These are phyloP conservation scores for Penicillium sclerotigenum DNA, from an alignment of 2,329 filamentous ascomycete species.

Conservation along the genomic window DNA sequence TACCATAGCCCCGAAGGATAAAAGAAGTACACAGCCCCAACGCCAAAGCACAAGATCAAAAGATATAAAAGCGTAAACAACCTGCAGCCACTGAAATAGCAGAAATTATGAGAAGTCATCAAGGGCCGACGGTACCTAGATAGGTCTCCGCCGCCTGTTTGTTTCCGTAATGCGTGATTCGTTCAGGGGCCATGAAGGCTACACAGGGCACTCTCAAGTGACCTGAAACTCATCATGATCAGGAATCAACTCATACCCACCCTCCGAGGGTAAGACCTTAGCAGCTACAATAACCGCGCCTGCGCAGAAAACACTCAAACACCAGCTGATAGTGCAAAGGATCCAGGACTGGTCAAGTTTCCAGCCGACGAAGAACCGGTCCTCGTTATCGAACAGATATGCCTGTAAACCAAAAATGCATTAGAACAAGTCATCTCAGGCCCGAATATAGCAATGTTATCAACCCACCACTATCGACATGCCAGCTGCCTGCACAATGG, in stretches of 20 bases:
- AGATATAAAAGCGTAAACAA: slow-evolving; percentile 1
- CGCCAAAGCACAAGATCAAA: neutral
- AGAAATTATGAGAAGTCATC: neutral
- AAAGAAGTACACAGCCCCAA: slow-evolving; percentile 8
- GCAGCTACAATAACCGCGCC: slow-evolving; percentile 64
- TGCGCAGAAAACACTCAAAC: slow-evolving; percentile 52
- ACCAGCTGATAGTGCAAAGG: slow-evolving; percentile 64
- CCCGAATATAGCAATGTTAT: neutral
- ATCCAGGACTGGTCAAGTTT: slow-evolving; percentile 74
- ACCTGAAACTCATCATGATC: slow-evolving; percentile 29
- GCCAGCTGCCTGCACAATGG: slow-evolving; percentile 67
- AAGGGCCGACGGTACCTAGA: neutral
- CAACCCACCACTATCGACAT: slow-evolving; percentile 78
- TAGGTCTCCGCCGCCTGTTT: neutral
- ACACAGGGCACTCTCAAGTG: neutral
- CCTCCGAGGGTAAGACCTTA: slow-evolving; percentile 70
- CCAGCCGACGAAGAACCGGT: slow-evolving; percentile 81
- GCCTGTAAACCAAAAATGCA: slow-evolving; percentile 54
- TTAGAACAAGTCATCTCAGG: neutral
- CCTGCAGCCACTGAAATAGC: neutral
- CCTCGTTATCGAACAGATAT: slow-evolving; percentile 78
- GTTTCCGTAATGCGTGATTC: neutral
- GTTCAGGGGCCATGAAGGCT: neutral
- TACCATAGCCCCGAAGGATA: neutral
- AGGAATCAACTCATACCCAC: slow-evolving; percentile 77